Conservation (phyloP, 192 early-diverging fungal genomes). For the Allomyces arbusculus region DNA sequence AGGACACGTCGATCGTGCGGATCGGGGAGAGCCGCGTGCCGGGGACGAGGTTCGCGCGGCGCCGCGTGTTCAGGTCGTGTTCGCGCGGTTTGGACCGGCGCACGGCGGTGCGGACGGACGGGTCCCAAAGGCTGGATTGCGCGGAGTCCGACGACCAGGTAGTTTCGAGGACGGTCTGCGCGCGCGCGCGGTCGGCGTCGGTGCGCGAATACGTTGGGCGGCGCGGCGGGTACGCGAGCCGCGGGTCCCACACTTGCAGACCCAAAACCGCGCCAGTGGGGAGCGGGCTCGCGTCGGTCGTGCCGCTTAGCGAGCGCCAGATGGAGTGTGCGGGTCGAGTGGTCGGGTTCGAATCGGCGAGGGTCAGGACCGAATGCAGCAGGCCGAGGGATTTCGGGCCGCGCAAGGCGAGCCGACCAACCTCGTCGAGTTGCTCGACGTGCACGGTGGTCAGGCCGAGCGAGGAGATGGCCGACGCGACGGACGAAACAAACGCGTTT, state of each 20-base stretch:
- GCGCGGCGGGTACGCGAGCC: neutral
- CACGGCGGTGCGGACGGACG: too few relatives aligned
- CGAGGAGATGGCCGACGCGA: neutral
- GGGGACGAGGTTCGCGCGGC: too few relatives aligned
- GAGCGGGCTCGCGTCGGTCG: neutral
- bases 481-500: neutral
- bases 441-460: neutral
- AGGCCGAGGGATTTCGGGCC: neutral
- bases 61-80: too few relatives aligned
- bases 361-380: neutral
- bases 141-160: too few relatives aligned
- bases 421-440: neutral
- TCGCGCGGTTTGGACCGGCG: too few relatives aligned
- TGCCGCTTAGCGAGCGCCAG: neutral
- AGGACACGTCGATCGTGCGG: too few relatives aligned
- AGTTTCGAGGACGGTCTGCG: too few relatives aligned
- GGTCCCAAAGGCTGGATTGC: too few relatives aligned
- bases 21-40: too few relatives aligned
- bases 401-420: neutral
- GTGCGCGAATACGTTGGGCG: too few relatives aligned
- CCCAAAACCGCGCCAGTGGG: neutral
- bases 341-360: neutral
- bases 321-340: neutral
- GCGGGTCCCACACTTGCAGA: neutral
- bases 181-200: too few relatives aligned